Evolutionary conservation across 192 early-diverging fungal genomes (phyloP), one percentile per base, ranked within the genome.

Genomic region (Umbelopsis ramanniana): DNA sequence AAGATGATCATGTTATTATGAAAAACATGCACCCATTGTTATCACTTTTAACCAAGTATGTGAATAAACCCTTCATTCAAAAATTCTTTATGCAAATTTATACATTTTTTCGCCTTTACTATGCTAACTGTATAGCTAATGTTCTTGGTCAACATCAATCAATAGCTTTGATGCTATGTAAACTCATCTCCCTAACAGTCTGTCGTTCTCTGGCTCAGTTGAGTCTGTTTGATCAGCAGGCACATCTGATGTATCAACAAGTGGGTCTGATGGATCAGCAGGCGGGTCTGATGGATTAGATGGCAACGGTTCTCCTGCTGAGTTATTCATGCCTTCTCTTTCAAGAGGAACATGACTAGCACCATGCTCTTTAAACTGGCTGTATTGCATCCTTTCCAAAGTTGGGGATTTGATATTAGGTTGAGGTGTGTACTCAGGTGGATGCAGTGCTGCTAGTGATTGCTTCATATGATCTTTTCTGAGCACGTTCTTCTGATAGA

Each of bases 331-430:
- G 11, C 57, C 26, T 5, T 63, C 29, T 17, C 57, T 22, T 26
- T 63, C 57, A 12, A 63, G 57, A 37, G 57, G 57, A 19, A 63
- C 17, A 37, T 63, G 14, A 37, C 57, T 17, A 37, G 57, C 17
- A 2, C 57, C 17, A 11, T n/a, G 26, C 17, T 26, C 57, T 37
- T 37, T 63, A 35, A 37, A 63, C 1, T 12, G 33, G 15, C 26
- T 26, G 33, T 63, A 63, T 6, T 63, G 33, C 26, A 63, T 29
- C n/a, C 33, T 63, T 33, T 63, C 57, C 33, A 63, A 15, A 6
- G 57, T 63, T 6, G 57, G 57, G 2, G 57, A 63, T 14, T 63
- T 50, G 9, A 50, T 19, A 6, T 7, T 7, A 43, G 40, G 40
- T 63, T 37, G 12, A 19, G 17, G 12, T 29, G 4, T 17, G 33